Evolutionary conservation across 2,329 filamentous ascomycete species (phyloP), one percentile per base, ranked within the genome.

Genomic region (Aspergillus carbonarius): DNA sequence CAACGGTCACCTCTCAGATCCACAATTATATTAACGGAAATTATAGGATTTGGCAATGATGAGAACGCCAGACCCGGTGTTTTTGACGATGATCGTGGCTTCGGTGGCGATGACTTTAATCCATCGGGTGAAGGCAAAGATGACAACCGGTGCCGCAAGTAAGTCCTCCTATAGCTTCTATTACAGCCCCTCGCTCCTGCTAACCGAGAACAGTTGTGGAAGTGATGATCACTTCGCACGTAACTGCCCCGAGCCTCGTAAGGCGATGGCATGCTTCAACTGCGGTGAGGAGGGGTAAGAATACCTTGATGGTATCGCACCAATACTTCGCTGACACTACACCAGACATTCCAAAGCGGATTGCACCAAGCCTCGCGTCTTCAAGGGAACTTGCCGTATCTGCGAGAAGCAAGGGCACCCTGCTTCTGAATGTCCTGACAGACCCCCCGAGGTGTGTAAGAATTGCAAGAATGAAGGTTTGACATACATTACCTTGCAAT

Each of bases 351-450:
- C 58, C 63, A 81, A 80, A 63, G 64, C 68, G 0, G 76, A 81
- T 1, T 82, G 80, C 59, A 71, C 78, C 17, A 75, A 80, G 27
- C 78, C 78, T 51, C 76, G 75, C 46, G 74, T 79, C 18, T 81
- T 81, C 68, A 79, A 72, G 32, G 79, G 80, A 12, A 67, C 72
- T 37, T 82, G 80, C 65, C 76, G 75, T 46, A 69, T 76, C 54
- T 82, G 80, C 62, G 68, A 73, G n/a, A 63, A 79, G 62, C 72
- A 80, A 62, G 79, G 80, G 3, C 80, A 82, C 57, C 74, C 73
- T 32, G 76, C 76, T 46, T 61, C 68, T 13, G 72, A 78, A 25
- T 82, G 80, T 55, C 79, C 79, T 1, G 72, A 78, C 20, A 74
- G 72, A 54, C 73, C 75, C 18, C 68, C 75, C 12, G 72, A 76